Evolutionary conservation across 192 early-diverging fungal genomes (phyloP).

Genomic region (Ambispora gerdemannii): DNA sequence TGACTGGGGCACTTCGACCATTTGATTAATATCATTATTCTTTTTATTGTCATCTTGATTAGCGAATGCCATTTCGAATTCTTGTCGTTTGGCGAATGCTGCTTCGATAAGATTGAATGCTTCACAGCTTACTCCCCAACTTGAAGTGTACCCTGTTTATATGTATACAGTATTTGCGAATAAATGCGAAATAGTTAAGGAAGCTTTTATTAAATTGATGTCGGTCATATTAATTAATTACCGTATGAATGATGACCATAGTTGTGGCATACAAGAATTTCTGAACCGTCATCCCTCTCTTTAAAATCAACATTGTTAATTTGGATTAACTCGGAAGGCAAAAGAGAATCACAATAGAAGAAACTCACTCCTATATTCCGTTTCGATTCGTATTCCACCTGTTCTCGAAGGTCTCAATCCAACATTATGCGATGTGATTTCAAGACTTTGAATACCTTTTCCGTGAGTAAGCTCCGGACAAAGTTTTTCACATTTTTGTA

Average conservation of each 20-base stretch:
- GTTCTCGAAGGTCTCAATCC: constrained; percentile 54
- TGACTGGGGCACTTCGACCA: too few relatives aligned
- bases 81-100: constrained; percentile 20
- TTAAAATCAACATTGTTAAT: constrained; percentile 7
- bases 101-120: constrained; percentile 39
- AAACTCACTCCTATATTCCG: constrained; percentile 43
- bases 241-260: constrained; percentile 63
- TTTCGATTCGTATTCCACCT: constrained; percentile 52
- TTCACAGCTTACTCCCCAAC: constrained; percentile 53
- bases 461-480: constrained; percentile 48
- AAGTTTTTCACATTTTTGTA: constrained; percentile 42
- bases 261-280: constrained; percentile 52
- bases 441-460: constrained; percentile 34
- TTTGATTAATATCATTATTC: too few relatives aligned
- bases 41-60: too few relatives aligned
- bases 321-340: too few relatives aligned
- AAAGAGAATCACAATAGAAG: too few relatives aligned
- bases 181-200: background rate
- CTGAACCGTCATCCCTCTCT: constrained; percentile 35
- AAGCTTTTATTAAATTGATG: background rate
- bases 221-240: constrained; percentile 32
- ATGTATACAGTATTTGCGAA: background rate
- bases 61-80: too few relatives aligned
- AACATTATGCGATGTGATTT: constrained; percentile 49
- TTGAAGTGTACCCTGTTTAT: constrained; percentile 53